Evolutionary conservation across 2,329 filamentous ascomycete genomes (phyloP), one percentile per base, ranked within the genome.

Genomic region (Didymella pomorum): DNA sequence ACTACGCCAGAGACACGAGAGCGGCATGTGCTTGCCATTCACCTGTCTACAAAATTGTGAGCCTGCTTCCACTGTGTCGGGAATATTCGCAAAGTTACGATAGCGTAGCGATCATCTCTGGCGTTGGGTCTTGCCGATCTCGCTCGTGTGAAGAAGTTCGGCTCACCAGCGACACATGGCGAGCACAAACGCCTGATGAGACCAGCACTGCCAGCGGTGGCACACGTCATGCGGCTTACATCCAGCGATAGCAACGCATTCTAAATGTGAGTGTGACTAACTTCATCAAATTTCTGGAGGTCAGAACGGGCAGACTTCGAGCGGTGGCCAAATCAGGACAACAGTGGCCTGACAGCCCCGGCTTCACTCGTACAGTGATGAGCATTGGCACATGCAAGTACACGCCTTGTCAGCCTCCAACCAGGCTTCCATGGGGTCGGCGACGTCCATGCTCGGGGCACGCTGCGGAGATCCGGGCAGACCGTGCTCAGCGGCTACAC

Each of bases 391-490:
- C 21, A 52, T 37, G 35, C 16, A 16, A 31, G 41, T 43, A 33
- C 35, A 51, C 10, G 51, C 35, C 48, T 51, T 64, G 55, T 63
- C 49, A 57, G 45, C 26, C 61, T 53, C 62, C 46, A 57, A 21
- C 16, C 44, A 25, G 35, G 21, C 35, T 43, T 58, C 52, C 64
- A 61, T 52, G 52, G 56, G 26, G 25, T 52, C 51, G 26, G 44
- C 47, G 52, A 60, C 20, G 26, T 28, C 58, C 59, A 52, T 63
- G 54, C 37, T 57, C 63, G 66, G 67, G 63, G 55, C 62, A 64
- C 62, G 62, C 58, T 62, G 67, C 59, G 66, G 67, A 66, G 67
- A 64, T 53, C 67, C 66, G 67, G 52, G 51, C 53, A 41, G 8
- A 16, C 45, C 29, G 31, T 47, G 56, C 47, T 51, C 43, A 56